Evolutionary conservation across 306 rosid genomes (phyloP).

Genomic region (Trifolium dubium): DNA sequence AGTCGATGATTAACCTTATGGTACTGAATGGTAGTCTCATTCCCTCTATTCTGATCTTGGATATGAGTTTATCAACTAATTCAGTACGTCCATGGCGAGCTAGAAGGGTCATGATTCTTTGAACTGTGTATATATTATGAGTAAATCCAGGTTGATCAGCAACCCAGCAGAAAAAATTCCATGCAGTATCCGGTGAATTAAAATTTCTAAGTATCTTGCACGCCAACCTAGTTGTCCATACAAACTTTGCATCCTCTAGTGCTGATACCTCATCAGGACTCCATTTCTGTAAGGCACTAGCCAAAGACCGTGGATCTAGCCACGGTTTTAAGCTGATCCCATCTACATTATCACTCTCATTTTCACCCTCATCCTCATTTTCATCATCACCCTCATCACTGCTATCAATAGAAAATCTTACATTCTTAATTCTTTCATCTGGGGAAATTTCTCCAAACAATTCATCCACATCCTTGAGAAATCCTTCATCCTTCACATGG

Average conservation of each 20-base stretch:
- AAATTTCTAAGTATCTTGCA: conserved; percentile 76
- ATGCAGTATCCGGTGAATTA: conserved; percentile 69
- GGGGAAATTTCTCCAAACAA: conserved; percentile 57
- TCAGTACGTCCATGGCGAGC: conserved; percentile 69
- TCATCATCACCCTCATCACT: conserved; percentile 52
- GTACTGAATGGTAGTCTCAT: conserved; percentile 77
- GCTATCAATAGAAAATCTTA: conserved; percentile 50
- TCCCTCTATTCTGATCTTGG: conserved; percentile 70
- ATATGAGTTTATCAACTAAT: conserved; percentile 67
- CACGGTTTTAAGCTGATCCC: conserved; percentile 65
- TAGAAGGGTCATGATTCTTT: conserved; percentile 68
- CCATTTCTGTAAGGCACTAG: conserved; percentile 70
- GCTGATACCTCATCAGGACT: conserved; percentile 65
- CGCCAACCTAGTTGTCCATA: conserved; percentile 79
- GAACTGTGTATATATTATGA: conserved; percentile 77
- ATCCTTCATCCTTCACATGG: conserved; percentile 56
- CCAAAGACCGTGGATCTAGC: conserved; percentile 82
- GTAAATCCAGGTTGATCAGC: conserved; percentile 73
- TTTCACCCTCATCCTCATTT: conserved; percentile 35
- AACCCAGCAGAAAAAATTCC: conserved; percentile 89
- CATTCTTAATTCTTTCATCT: conserved; percentile 57
- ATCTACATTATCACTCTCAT: conserved; percentile 41
- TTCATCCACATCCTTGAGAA: conserved; percentile 50
- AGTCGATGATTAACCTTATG: conserved; percentile 71
- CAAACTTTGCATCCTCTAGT: conserved; percentile 66